Conservation (phyloP, 2,329 filamentous ascomycete species). For the Monosporascus sp. region DNA sequence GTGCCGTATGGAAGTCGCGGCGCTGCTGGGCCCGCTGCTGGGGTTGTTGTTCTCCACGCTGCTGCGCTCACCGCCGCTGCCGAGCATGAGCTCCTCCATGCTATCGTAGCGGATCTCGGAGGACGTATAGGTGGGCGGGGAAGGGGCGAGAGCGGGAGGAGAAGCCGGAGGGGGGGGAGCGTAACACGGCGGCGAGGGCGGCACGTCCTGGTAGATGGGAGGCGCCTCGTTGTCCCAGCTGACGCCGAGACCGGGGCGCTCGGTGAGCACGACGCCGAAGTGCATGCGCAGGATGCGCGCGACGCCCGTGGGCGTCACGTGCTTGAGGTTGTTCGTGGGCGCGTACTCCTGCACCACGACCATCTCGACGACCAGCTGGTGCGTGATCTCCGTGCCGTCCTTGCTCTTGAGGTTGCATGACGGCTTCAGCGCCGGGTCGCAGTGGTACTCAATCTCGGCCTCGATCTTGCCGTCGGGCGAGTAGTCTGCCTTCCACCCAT, state of each 20-base stretch:
- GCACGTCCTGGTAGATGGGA: conserved; percentile 90
- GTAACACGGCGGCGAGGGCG: conserved; percentile 75
- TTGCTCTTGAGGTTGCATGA: conserved; percentile 72
- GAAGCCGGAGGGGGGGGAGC: conserved; percentile 8
- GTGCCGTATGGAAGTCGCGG: not conserved
- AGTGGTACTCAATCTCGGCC: conserved; percentile 76
- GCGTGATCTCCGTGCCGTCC: conserved; percentile 72
- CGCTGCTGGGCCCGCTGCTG: not conserved
- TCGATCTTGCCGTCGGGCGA: conserved; percentile 57
- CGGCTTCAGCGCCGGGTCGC: conserved; percentile 53
- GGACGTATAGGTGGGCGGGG: not conserved
- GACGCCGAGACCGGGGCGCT: conserved; percentile 80
- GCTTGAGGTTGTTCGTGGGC: conserved; percentile 60
- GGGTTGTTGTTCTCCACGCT: conserved; percentile 1
- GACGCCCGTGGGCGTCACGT: conserved; percentile 80
- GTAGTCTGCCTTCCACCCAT: conserved; percentile 80
- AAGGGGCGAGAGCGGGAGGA: not conserved
- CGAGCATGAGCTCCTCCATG: conserved; percentile 10
- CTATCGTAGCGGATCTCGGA: conserved; percentile 11
- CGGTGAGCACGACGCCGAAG: conserved; percentile 77
- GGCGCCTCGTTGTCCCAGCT: conserved; percentile 96
- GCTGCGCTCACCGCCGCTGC: conserved; percentile 2
- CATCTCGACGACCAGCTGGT: conserved; percentile 86
- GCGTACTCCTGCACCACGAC: conserved; percentile 89
- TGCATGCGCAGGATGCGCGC: conserved; percentile 90